These are phyloP conservation scores for Nannochloropsis granulata DNA, from an alignment of 108 stramenopile genomes.

Conservation along the genomic window DNA sequence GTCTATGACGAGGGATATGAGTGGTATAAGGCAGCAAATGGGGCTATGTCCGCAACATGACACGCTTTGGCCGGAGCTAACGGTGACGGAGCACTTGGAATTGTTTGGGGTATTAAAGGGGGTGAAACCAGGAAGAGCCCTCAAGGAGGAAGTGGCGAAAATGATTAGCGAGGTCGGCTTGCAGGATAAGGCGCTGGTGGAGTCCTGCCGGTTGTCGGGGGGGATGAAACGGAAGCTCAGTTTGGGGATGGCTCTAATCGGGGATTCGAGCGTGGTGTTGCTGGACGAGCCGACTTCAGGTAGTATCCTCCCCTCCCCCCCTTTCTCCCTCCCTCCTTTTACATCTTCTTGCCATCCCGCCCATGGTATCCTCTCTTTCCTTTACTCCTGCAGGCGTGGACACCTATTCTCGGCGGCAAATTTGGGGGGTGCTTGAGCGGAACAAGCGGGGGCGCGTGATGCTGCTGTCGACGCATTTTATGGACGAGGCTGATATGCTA, in stretches of 20 bases:
- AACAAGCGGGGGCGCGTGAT: constrained; percentile 30
- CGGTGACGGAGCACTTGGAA: constrained; percentile 41
- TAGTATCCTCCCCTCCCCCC: background rate
- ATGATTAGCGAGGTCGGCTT: constrained; percentile 42
- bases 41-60: constrained; percentile 58
- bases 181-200: constrained; percentile 44
- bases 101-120: constrained; percentile 44
- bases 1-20: background rate
- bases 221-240: constrained; percentile 54
- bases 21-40: constrained; percentile 27
- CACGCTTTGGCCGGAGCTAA: constrained; percentile 44
- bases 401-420: constrained; percentile 47
- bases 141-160: constrained; percentile 15
- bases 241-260: constrained; percentile 46
- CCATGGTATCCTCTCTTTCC: background rate
- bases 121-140: background rate
- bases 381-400: constrained; percentile 44
- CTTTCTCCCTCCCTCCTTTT: background rate
- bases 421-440: constrained; percentile 43
- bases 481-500: constrained; percentile 94
- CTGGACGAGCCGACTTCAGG: constrained; percentile 54
- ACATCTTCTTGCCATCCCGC: background rate
- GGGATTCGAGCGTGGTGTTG: constrained; percentile 39
- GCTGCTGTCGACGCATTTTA: constrained; percentile 89
- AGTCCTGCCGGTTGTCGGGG: constrained; percentile 37